Evolutionary conservation across 129 eudicot species (phyloP).

Genomic region (Glebionis coronaria): DNA sequence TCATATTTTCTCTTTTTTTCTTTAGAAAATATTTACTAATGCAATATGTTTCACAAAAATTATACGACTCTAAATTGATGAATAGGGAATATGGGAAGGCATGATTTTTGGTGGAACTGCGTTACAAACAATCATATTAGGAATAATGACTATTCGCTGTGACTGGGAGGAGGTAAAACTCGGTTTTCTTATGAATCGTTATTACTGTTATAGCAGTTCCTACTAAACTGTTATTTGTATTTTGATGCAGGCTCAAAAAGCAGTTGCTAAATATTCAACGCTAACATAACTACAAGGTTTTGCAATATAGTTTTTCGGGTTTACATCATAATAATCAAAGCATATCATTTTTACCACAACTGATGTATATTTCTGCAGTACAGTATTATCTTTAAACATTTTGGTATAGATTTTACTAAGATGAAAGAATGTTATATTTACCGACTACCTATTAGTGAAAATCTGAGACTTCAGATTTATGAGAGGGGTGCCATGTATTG

Average conservation of each 20-base stretch:
- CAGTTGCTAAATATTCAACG: conserved; percentile 26
- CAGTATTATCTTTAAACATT: no score
- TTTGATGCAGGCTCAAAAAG: conserved; percentile 29
- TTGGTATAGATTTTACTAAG: no score
- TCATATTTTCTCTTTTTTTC: background rate
- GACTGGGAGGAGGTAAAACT: conserved; percentile 74
- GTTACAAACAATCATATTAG: conserved; percentile 57
- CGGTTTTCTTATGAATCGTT: no score
- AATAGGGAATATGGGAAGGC: conserved; percentile 81
- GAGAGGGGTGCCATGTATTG: no score
- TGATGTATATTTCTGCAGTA: no score
- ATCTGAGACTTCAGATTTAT: no score
- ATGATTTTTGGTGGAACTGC: conserved; percentile 91
- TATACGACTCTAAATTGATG: background rate
- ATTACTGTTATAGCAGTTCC: background rate
- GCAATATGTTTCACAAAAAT: no score
- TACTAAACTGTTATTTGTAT: background rate
- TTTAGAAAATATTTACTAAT: no score
- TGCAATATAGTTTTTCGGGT: background rate
- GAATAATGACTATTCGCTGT: conserved; percentile 43
- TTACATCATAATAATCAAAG: background rate
- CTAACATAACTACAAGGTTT: background rate
- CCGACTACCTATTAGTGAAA: no score
- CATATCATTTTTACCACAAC: no score
- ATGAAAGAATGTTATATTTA: no score